Base-by-base conservation (phyloP, 768 basidiomycete species). In the Russula earlei region DNA sequence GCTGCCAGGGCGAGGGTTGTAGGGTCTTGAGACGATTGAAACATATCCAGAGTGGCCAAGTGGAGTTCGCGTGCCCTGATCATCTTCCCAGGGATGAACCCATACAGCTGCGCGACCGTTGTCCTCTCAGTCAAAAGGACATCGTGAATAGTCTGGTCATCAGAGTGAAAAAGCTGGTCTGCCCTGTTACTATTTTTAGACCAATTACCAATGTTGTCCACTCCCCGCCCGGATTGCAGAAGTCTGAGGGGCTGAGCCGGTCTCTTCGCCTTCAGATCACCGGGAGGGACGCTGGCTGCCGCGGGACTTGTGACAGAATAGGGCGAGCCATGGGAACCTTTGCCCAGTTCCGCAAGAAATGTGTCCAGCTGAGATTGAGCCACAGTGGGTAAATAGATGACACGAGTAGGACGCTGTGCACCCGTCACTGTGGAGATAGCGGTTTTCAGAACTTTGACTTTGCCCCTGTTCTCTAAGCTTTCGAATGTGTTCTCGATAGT, bases 91-190 rank as follows among this genome's bases (percentile, higher is more conserved):
- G 80, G 72, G 42, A 85, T 77, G 67, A 79, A 90, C 14, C 90
- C 91, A 65, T 87, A 87, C 27, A 80, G 61, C 61, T 91, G 88
- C 2, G 80, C 76, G n/a, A 85, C 64, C 2, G 87, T 84, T 25
- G 79, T 80, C 44, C 78, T 75, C 65, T 94, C 87, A 2, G 77
- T 75, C n/a, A 87, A 69, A 54, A 91, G 72, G 31, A 80, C 75
- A 20, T 82, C 77, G 33, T 80, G 77, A 54, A 85, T 75, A 8
- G 74, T 76, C 19, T 73, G 66, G 54, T 80, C 80, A 48, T 82
- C 79, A 45, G 73, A 69, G 5, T 72, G 67, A 60, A 83, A 80
- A 5, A 85, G 69, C 56, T 82, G 74, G n/a, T 76, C 67, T 5
- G 76, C 77, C 25, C 74, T 71, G 14, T 70, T 68, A 15, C 68